Conservation (phyloP, 2,329 filamentous ascomycete species). For the Hirsutella minnesotensis region DNA sequence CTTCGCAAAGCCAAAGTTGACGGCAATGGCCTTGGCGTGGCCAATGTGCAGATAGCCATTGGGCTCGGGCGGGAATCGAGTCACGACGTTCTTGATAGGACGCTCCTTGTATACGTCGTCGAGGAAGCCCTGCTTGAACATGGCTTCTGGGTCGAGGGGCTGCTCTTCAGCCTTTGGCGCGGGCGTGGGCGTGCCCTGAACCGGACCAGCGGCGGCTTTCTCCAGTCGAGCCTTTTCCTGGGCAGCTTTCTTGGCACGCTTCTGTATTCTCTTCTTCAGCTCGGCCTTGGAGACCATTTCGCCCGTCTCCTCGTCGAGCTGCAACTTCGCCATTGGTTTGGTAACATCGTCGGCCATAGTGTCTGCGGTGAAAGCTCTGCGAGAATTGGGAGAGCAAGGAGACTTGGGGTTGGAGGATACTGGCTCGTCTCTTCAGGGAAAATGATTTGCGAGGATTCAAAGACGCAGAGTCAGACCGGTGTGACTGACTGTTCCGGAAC, state of each 20-base stretch:
- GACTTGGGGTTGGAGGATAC: no score
- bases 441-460: no score
- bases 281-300: constrained; percentile 53
- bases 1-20: constrained; percentile 92
- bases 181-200: constrained; percentile 17
- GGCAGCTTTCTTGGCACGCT: constrained; percentile 44
- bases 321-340: constrained; percentile 41
- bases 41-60: constrained; percentile 92
- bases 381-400: neutral
- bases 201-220: constrained; percentile 57
- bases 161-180: constrained; percentile 22
- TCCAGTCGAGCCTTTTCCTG: constrained; percentile 64
- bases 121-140: constrained; percentile 74
- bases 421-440: no score
- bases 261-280: constrained; percentile 46
- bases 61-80: constrained; percentile 74
- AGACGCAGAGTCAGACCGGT: no score
- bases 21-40: constrained; percentile 87
- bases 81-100: constrained; percentile 49
- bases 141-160: constrained; percentile 43
- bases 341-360: constrained; percentile 35
- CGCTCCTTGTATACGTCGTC: constrained; percentile 59
- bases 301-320: constrained; percentile 51
- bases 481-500: no score
- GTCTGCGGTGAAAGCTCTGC: neutral